Evolutionary conservation across 1,284 basidiomycete genomes (phyloP), one percentile per base, ranked within the genome.

Genomic region (Sanghuangporus baumii): DNA sequence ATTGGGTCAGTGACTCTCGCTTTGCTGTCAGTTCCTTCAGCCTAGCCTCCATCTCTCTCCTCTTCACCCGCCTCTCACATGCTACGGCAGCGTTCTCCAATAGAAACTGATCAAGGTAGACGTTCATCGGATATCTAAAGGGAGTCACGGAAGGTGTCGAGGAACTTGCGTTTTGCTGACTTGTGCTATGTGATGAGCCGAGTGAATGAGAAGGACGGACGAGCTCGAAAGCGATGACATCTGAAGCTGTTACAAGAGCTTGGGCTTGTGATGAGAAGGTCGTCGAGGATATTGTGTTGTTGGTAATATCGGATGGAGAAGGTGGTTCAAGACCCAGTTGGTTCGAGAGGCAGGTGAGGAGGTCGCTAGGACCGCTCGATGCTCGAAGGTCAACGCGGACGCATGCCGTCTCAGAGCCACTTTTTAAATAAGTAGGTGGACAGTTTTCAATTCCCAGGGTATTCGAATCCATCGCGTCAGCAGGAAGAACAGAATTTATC

Each of bases 51-150:
- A 87, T 77, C 36, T 79, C 74, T n/a, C 73, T 72, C 68, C 82
- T 79, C 62, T 75, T 66, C 47, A 58, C 68, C 55, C 81, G 72
- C 68, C 83, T 85, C 60, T 76, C 71, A 37, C 79, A 77, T 5
- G 82, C 80, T 37, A 85, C 65, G 14, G 77, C 75, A 2, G 82
- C 67, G 59, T 88, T 89, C 58, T 80, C 78, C 57, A 77, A 76
- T 66, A 91, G 68, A 68, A 90, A 92, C 63, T 84, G 82, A 69
- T 92, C 90, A 57, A 92, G 75, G 69, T 83, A 90, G 48, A 92
- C 75, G 38, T 76, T 74, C 66, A 80, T 81, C 2, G 89, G 88
- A 66, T 82, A 92, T 23, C 71, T 72, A 67, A 91, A 86, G 2
- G 76, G 75, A 61, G 20, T 60, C 16, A 50, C 64, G 43, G 58